phyloP scores from a whole-genome alignment of 345 rosid genomes.

The Populus davidiana region DNA sequence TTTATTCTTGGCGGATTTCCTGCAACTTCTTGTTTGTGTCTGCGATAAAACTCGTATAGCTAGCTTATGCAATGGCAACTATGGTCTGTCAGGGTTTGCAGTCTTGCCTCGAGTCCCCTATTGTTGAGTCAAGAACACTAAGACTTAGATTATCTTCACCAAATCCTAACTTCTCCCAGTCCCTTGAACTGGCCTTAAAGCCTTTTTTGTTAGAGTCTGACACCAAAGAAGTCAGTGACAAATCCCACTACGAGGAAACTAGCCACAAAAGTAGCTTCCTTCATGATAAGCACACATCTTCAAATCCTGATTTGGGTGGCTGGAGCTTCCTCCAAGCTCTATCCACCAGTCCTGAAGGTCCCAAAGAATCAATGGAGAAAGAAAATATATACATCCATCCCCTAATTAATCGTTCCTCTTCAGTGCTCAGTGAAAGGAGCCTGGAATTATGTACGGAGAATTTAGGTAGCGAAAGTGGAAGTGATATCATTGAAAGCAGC shows the following conservation, averaged over 20 bases:
- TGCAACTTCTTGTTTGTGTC: background rate
- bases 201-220: constrained; percentile 32
- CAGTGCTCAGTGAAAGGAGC: constrained; percentile 63
- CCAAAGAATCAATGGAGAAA: constrained; percentile 22
- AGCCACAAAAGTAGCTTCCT: background rate
- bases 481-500: constrained; percentile 34
- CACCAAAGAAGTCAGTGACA: constrained; percentile 19
- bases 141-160: constrained; percentile 60
- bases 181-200: constrained; percentile 38
- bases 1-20: background rate
- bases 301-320: constrained; percentile 29
- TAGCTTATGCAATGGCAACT: constrained; percentile 49
- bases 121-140: constrained; percentile 50
- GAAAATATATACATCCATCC: constrained; percentile 41
- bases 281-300: constrained; percentile 6
- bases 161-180: constrained; percentile 31
- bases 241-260: constrained; percentile 17
- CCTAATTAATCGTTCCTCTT: constrained; percentile 41
- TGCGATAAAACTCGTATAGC: background rate
- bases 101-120: constrained; percentile 53
- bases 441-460: constrained; percentile 78
- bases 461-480: constrained; percentile 77
- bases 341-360: constrained; percentile 18
- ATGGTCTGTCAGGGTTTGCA: constrained; percentile 58
- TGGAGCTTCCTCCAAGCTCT: constrained; percentile 57